Percentiles rank a stretch among this genome's conserved stretches.
Evolutionary conservation across 495 filamentous ascomycete species (phyloP).

Genomic region (Elasticomyces elasticus): DNA sequence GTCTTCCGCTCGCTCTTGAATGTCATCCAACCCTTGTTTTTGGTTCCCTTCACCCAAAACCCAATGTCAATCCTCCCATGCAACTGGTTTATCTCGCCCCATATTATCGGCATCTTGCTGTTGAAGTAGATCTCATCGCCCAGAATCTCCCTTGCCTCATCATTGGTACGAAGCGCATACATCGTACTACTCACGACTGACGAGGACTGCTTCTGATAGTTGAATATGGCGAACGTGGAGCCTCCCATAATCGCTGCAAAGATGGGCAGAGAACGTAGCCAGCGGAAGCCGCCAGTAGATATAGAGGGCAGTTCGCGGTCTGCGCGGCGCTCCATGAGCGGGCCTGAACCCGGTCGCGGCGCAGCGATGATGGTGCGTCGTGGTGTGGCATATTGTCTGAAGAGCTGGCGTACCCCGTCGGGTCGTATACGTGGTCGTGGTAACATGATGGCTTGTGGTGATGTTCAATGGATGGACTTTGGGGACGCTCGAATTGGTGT

Average conservation of each 20-base stretch:
- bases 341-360: conserved; percentile 40
- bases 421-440: conserved; percentile 15
- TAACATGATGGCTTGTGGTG: conserved; percentile 9
- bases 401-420: conserved; percentile 1
- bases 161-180: conserved; percentile 78
- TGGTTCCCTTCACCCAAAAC: conserved; percentile 81
- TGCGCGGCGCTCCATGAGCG: conserved; percentile 66
- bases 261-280: conserved; percentile 47
- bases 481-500: background rate
- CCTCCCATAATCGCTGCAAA: conserved; percentile 50
- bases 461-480: background rate
- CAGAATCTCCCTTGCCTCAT: conserved; percentile 59
- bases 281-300: conserved; percentile 29
- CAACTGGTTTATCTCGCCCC: conserved; percentile 86
- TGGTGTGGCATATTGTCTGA: conserved; percentile 4
- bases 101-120: conserved; percentile 82
- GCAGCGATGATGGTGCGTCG: conserved; percentile 27
- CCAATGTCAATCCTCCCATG: conserved; percentile 81
- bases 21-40: conserved; percentile 58
- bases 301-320: conserved; percentile 65
- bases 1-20: conserved; percentile 68
- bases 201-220: conserved; percentile 86
- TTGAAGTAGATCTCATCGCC: conserved; percentile 92
- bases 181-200: conserved; percentile 75
- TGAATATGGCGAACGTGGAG: conserved; percentile 79